Conservation (phyloP, 148 eudicot genomes). For the Chenopodium formosanum region DNA sequence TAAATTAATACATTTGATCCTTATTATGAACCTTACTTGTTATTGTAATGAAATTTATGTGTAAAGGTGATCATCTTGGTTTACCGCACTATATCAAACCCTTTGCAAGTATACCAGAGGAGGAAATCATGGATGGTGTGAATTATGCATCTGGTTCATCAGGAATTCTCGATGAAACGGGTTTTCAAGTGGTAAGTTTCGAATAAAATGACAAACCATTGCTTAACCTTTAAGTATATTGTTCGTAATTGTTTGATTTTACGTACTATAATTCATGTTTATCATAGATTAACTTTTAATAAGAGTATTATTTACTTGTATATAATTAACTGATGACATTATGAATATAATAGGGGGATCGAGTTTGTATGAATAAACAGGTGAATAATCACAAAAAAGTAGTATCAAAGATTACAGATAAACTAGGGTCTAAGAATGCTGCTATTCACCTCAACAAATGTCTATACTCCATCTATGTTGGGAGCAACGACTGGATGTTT, state of each 20-base stretch:
- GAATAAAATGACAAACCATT: not conserved
- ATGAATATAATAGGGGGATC: slow-evolving; percentile 22
- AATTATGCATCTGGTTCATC: slow-evolving; percentile 41
- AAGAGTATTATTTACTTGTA: too few relatives aligned
- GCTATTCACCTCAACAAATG: slow-evolving; percentile 23
- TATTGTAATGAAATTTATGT: not conserved
- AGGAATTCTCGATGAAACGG: slow-evolving; percentile 36
- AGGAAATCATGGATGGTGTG: slow-evolving; percentile 28
- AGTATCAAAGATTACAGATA: slow-evolving; percentile 26
- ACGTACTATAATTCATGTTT: too few relatives aligned
- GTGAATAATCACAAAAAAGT: slow-evolving; percentile 22
- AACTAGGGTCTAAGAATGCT: slow-evolving; percentile 5
- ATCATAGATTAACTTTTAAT: too few relatives aligned
- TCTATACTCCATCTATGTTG: slow-evolving; percentile 38
- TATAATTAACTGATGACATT: too few relatives aligned
- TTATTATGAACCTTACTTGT: too few relatives aligned
- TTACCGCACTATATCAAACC: slow-evolving; percentile 36
- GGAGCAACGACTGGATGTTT: slow-evolving; percentile 44
- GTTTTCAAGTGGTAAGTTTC: slow-evolving; percentile 33
- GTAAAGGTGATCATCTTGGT: slow-evolving; percentile 38
- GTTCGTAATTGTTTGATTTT: too few relatives aligned
- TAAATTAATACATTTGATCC: too few relatives aligned
- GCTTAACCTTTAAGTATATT: too few relatives aligned
- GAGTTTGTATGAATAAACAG: slow-evolving; percentile 35
- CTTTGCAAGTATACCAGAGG: slow-evolving; percentile 16